A percentile compares a stretch with the other conserved stretches of the same genome.
These are phyloP conservation scores for Lentinus tigrinus DNA, from an alignment of 768 basidiomycete genomes.

Conservation along the genomic window DNA sequence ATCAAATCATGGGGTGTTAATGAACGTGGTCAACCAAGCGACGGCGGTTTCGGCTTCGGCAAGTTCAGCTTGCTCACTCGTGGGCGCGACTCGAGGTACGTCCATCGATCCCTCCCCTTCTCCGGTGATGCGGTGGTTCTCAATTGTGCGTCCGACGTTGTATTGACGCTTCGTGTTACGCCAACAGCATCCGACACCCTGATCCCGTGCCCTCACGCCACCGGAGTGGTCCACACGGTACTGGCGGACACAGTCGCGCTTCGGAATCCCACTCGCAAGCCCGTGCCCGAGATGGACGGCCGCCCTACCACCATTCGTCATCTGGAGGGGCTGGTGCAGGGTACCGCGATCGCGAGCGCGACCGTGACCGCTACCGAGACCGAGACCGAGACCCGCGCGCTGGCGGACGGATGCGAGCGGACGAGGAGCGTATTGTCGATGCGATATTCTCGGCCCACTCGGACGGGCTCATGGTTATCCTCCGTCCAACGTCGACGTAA, in stretches of 20 bases:
- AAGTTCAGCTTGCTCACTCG: slow-evolving; percentile 56
- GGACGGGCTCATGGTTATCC: slow-evolving; percentile 79
- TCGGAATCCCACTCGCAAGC: slow-evolving; percentile 6
- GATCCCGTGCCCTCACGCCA: slow-evolving; percentile 30
- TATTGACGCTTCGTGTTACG: neutral
- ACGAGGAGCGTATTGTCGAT: slow-evolving; percentile 58
- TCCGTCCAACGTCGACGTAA: slow-evolving; percentile 38
- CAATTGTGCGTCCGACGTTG: neutral
- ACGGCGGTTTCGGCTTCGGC: slow-evolving; percentile 83
- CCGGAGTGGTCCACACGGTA: slow-evolving; percentile 26
- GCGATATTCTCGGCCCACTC: slow-evolving; percentile 86
- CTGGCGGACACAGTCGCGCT: neutral
- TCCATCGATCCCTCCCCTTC: neutral
- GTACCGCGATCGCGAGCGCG: slow-evolving; percentile 11
- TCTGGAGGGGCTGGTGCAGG: neutral
- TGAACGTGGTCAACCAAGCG: slow-evolving; percentile 78
- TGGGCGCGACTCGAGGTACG: slow-evolving; percentile 65
- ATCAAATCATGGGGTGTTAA: slow-evolving; percentile 86
- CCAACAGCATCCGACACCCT: slow-evolving; percentile 25
- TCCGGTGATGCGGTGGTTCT: neutral
- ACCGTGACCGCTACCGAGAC: neutral
- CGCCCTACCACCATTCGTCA: neutral
- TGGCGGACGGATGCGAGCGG: slow-evolving; percentile 21
- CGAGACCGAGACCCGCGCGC: slow-evolving; percentile 9
- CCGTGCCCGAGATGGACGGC: neutral